Base-by-base conservation (phyloP, 306 rosid species). In the Cucurbita argyrosperma region DNA sequence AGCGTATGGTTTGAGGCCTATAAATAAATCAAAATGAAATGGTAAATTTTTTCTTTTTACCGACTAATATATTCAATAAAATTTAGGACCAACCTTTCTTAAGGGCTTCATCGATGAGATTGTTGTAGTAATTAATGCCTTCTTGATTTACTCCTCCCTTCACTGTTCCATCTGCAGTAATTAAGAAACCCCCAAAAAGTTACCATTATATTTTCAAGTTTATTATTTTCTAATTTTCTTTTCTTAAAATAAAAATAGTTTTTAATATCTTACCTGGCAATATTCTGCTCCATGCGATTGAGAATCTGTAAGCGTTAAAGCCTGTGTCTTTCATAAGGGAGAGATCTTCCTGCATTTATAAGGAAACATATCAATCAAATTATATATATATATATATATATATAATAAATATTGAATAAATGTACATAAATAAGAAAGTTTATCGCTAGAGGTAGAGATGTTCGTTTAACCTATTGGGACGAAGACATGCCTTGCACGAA, bases 211-310 rank as follows among this genome's bases (percentile, higher is more conserved):
- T 30, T 30, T 30, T 30, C 35, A 30, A 30, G 35, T 30, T 30
- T 30, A 30, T 30, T 30, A 30, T 30, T 30, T 26, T 26, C 30
- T 26, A 23, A 23, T 30, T 30, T 30, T 30, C 2, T 30, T 30
- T 30, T 30, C 35, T 30, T 30, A 2, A 30, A 30, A 2, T 30
- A 30, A 30, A 30, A 30, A 30, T 30, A 30, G 35, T 3, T 30
- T 30, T 30, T 30, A 30, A 30, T 30, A 30, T 30, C 85, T 78
- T 85, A 88, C 97, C 82, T 72, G 97, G 88, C 10, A 88, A 59
- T 23, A 88, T 54, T 86, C 92, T 82, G 10, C 92, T 71, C 95
- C 97, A 90, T 4, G 97, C 81, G 57, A 90, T 83, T 13, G 95
- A 88, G 68, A 90, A 82, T 71, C 95, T 82, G 43, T 84, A 88